Percentiles rank a stretch among this genome's conserved stretches.
Conservation (phyloP, 2,329 filamentous ascomycete genomes). For the Zymoseptoria passerinii region DNA sequence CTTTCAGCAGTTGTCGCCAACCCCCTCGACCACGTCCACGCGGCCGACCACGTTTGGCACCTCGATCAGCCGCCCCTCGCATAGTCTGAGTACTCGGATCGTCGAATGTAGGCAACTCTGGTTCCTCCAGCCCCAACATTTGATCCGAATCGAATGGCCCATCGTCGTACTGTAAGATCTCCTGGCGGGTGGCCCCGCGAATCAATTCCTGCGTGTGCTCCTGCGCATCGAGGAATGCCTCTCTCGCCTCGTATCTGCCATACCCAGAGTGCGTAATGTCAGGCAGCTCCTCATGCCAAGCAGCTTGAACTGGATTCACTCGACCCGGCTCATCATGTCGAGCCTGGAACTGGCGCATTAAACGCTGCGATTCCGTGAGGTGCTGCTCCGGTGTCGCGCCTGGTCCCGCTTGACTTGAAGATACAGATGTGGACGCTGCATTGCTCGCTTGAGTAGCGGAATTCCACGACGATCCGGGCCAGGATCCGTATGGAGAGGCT, state of each 20-base stretch:
- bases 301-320: not conserved
- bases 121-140: not conserved
- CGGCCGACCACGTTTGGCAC: conserved; percentile 11
- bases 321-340: not conserved
- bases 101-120: not conserved
- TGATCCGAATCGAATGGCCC: not conserved
- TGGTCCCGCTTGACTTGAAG: not conserved
- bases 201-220: not conserved
- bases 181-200: not conserved
- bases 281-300: not conserved
- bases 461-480: not conserved
- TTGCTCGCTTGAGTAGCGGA: not conserved
- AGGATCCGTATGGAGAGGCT: not conserved
- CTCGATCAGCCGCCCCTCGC: conserved; percentile 1
- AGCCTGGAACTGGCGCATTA: not conserved
- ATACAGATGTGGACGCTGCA: conserved; percentile 1
- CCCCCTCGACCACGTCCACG: conserved; percentile 20
- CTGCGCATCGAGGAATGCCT: not conserved
- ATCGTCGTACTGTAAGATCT: not conserved
- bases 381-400: not conserved
- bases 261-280: not conserved
- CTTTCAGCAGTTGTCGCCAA: conserved; percentile 28
- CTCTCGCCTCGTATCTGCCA: not conserved
- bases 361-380: not conserved
- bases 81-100: not conserved